Conservation (phyloP, 768 basidiomycete species). For the Mycena indigotica region DNA sequence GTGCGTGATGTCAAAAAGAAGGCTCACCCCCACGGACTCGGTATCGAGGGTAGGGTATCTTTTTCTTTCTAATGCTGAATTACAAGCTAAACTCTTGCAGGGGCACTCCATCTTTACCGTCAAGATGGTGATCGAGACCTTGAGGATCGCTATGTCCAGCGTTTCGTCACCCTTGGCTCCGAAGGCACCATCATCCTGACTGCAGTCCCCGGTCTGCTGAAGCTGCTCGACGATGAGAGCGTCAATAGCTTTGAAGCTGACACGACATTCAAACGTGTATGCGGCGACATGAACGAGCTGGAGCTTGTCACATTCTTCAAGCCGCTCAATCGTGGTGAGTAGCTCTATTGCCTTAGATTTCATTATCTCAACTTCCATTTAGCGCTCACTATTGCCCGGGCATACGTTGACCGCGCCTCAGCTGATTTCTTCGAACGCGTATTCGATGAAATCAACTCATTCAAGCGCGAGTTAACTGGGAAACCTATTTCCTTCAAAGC, state of each 20-base stretch:
- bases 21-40: background rate
- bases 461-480: conserved; percentile 7
- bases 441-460: conserved; percentile 9
- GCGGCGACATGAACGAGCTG: conserved; percentile 7
- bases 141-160: conserved; percentile 24
- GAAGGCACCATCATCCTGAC: conserved; percentile 28
- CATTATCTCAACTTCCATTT: background rate
- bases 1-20: conserved; percentile 7
- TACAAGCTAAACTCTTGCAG: background rate
- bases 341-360: background rate
- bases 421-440: conserved; percentile 7
- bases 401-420: conserved; percentile 9
- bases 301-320: conserved; percentile 8
- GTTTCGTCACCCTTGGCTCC: background rate
- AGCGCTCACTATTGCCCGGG: conserved; percentile 6
- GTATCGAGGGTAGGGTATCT: background rate
- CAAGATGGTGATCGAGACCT: conserved; percentile 35
- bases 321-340: conserved; percentile 3
- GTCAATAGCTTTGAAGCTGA: conserved; percentile 11
- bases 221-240: conserved; percentile 17
- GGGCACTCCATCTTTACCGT: conserved; percentile 7
- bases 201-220: conserved; percentile 7
- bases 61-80: too few relatives aligned
- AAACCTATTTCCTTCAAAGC: conserved; percentile 5
- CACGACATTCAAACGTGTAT: conserved; percentile 12